Evolutionary conservation across 805 yeast genomes (phyloP).

Genomic region (Lachancea kluyveri): DNA sequence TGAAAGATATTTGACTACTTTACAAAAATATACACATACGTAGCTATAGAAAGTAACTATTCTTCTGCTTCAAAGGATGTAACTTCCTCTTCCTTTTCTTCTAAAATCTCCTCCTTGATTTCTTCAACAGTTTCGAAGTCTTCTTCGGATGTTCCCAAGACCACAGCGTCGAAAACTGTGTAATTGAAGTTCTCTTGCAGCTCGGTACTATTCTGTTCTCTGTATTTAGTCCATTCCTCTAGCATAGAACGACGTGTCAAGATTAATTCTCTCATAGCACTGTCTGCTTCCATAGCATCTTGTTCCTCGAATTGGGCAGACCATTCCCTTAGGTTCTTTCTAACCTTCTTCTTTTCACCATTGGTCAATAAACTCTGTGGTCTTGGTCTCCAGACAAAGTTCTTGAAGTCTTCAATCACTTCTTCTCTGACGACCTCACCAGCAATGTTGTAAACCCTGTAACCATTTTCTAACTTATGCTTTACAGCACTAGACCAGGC

Average conservation of each 20-base stretch:
- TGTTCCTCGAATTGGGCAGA: slow-evolving; percentile 89
- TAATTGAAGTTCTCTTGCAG: slow-evolving; percentile 31
- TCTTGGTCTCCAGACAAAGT: slow-evolving; percentile 96
- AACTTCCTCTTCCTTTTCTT: slow-evolving; percentile 65
- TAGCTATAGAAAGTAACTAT: no score
- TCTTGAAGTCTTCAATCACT: slow-evolving; percentile 73
- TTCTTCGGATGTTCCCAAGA: slow-evolving; percentile 38
- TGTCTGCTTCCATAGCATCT: slow-evolving; percentile 93
- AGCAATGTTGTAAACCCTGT: slow-evolving; percentile 75
- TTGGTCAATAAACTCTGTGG: slow-evolving; percentile 72
- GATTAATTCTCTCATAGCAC: slow-evolving; percentile 85
- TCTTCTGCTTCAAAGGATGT: slow-evolving; percentile 26
- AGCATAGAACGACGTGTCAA: slow-evolving; percentile 73
- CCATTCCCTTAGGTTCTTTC: slow-evolving; percentile 83
- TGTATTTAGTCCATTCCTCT: slow-evolving; percentile 82
- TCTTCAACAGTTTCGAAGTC: slow-evolving; percentile 67
- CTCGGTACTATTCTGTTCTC: slow-evolving; percentile 45
- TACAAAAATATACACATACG: no score
- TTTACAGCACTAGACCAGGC: slow-evolving; percentile 85
- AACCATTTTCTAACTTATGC: slow-evolving; percentile 85
- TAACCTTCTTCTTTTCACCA: slow-evolving; percentile 81
- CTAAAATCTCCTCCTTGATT: slow-evolving; percentile 66
- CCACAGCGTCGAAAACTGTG: slow-evolving; percentile 36
- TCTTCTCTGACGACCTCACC: slow-evolving; percentile 77
- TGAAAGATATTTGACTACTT: no score